Base-by-base conservation (phyloP, 768 basidiomycete species). In the Suillus fuscotomentosus region DNA sequence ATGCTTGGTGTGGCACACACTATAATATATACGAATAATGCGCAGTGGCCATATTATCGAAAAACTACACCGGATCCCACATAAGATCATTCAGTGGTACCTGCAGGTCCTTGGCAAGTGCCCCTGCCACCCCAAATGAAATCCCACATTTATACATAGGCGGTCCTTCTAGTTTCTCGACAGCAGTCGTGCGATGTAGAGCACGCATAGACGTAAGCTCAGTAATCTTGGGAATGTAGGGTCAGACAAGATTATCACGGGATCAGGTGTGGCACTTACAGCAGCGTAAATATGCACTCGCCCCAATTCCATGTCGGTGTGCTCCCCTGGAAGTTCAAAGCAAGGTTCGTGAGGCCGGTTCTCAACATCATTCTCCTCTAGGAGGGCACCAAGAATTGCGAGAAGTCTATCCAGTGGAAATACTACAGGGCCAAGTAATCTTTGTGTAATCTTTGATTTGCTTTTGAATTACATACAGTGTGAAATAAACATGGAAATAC, bases 391-490 rank as follows among this genome's bases (percentile, higher is more conserved):
- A 2, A 95, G 81, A 60, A 96, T 90, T 0, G 92, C 94, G 4
- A 92, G 71, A 61, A 97, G 77, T 38, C 95, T 79, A 70, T 96
- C 95, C 1, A 95, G 74, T 0, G 90, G 86, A 71, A 96, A 96
- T 1, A 88, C 76, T 41, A 83, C 80, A 3, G 95, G 94, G 2
- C 95, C 94, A 3, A 91, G 76, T 5, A 95, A 82, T n/a, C 88
- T 80, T 70, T 94, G 92, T 2, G 94, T 85, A 17, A 89, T 79
- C 90, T 92, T 57, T 5, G 13, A 15, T 27, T n/a, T 56, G 38
- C 59, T 47, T 59, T 27, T 59, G 5, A 50, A 45, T 41, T 43
- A n/a, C 63, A 60, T 14, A 59, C 31, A 45, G 14, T 59, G 39
- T 24, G 51, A 45, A 63, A 24, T 48, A 31, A 48, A 36, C 31